Evolutionary conservation across 495 filamentous ascomycete genomes (phyloP).

Genomic region (Aspergillus leporis): DNA sequence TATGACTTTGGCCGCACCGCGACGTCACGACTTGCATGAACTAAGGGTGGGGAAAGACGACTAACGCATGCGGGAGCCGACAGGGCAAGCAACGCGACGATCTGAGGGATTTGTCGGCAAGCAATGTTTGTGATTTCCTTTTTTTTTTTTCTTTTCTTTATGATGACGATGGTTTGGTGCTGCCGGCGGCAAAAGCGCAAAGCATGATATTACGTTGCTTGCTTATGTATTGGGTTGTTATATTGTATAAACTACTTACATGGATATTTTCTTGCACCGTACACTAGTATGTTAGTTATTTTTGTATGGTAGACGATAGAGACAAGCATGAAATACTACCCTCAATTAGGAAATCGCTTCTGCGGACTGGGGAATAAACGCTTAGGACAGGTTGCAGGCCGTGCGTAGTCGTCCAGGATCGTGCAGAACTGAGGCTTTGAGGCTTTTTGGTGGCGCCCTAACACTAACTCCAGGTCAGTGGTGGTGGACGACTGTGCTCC

Average conservation of each 20-base stretch:
- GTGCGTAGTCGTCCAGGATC: background rate
- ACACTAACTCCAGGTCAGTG: slow-evolving; percentile 15
- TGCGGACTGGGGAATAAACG: background rate
- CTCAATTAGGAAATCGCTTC: too few species aligned
- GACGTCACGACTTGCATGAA: slow-evolving; percentile 4
- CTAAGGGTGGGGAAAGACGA: background rate
- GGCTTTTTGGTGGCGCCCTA: background rate
- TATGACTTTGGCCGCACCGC: slow-evolving; percentile 4
- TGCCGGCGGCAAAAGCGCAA: background rate
- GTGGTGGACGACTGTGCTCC: background rate
- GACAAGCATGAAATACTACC: too few species aligned
- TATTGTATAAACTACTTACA: background rate
- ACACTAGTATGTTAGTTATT: too few species aligned
- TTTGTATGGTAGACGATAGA: too few species aligned
- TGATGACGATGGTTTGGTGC: background rate
- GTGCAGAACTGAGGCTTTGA: slow-evolving; percentile 3
- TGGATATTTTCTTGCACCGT: too few species aligned
- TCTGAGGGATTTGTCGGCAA: slow-evolving; percentile 7
- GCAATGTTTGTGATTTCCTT: too few species aligned
- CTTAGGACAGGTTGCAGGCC: background rate
- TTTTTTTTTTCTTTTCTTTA: background rate
- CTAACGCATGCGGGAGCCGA: background rate
- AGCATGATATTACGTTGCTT: background rate
- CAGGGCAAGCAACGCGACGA: slow-evolving; percentile 6
- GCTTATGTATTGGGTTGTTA: background rate